Conservation (phyloP, 2,329 filamentous ascomycete genomes). For the Penicillium capsulatum region DNA sequence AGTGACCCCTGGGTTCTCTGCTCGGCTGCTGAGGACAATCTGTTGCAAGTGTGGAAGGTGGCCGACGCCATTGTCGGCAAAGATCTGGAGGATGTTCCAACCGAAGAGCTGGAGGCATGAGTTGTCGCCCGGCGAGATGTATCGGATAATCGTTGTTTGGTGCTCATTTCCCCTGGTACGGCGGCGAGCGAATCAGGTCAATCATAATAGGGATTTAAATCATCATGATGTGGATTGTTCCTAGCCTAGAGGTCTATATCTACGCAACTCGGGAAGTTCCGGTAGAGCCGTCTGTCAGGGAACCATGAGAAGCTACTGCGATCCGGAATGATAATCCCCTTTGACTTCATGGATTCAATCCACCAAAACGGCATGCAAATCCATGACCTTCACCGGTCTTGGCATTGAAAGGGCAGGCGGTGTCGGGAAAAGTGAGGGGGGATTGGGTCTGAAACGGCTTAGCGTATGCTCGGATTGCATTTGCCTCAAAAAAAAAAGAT, state of each 20-base stretch:
- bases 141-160: too few species aligned
- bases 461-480: constrained; percentile 10
- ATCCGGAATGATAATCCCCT: background rate
- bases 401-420: constrained; percentile 7
- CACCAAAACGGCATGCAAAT: background rate
- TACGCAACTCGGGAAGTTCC: too few species aligned
- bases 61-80: constrained; percentile 75
- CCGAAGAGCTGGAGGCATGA: constrained; percentile 67
- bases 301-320: background rate
- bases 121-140: too few species aligned
- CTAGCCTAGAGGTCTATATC: too few species aligned
- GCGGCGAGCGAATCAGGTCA: background rate
- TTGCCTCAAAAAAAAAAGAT: constrained; percentile 12
- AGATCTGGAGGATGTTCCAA: constrained; percentile 68
- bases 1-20: constrained; percentile 97
- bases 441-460: constrained; percentile 2
- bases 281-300: too few species aligned
- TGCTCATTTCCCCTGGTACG: background rate
- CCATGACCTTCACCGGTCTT: too few species aligned
- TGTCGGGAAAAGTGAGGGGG: constrained; percentile 10
- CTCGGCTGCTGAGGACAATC: constrained; percentile 92
- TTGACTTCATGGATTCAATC: background rate
- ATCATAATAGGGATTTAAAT: background rate
- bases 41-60: constrained; percentile 92
- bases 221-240: background rate